Evolutionary conservation across 345 rosid genomes (phyloP).

Genomic region (Lagerstroemia speciosa): DNA sequence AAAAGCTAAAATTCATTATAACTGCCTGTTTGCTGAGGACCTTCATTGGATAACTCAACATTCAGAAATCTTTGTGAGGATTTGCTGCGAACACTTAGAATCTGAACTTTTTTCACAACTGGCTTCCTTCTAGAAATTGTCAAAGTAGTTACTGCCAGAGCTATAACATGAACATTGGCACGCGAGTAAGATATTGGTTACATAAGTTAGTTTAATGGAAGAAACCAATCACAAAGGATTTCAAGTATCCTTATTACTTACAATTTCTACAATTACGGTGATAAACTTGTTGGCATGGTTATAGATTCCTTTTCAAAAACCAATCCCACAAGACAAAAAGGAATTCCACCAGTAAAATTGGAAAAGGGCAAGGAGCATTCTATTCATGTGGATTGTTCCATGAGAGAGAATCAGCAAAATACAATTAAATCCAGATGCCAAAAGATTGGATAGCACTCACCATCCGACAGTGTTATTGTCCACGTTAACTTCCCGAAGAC

Average conservation of each 20-base stretch:
- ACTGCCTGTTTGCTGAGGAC: no score
- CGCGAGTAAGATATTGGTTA: not conserved
- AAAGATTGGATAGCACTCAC: constrained; percentile 24
- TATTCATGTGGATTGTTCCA: constrained; percentile 69
- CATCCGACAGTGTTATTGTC: constrained; percentile 99
- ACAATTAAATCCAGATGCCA: not conserved
- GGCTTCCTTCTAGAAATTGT: not conserved
- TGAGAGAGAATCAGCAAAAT: constrained; percentile 12
- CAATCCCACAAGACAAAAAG: not conserved
- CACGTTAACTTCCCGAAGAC: constrained; percentile 94
- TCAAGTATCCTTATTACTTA: not conserved
- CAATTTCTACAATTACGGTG: not conserved
- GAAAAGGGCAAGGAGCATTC: not conserved
- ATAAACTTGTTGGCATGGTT: no score
- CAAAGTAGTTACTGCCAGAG: not conserved
- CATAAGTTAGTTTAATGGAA: not conserved
- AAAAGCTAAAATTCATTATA: not conserved
- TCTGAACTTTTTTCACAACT: not conserved
- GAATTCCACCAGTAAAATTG: not conserved
- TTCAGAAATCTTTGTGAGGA: no score
- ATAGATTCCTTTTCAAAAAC: no score
- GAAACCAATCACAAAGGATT: not conserved
- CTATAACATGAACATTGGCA: not conserved
- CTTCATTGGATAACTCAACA: no score
- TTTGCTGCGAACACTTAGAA: not conserved